Conservation (phyloP, 2,329 filamentous ascomycete genomes). For the Tympanopsis confertula region DNA sequence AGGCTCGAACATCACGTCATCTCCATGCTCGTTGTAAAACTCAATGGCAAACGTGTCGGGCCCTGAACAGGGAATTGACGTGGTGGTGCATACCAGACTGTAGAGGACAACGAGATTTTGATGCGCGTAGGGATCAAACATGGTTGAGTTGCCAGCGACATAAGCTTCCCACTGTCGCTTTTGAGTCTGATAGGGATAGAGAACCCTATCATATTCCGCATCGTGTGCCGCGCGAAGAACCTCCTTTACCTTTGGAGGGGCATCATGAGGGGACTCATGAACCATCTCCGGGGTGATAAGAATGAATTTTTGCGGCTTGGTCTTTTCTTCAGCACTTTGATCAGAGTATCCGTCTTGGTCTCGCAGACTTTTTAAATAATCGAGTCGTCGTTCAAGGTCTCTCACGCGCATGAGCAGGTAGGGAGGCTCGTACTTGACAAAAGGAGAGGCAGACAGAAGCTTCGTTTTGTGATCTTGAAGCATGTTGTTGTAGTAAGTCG, state of each 20-base stretch:
- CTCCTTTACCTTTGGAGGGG: slow-evolving; percentile 79
- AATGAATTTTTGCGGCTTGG: slow-evolving; percentile 64
- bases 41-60: slow-evolving; percentile 81
- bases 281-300: slow-evolving; percentile 95
- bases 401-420: slow-evolving; percentile 86
- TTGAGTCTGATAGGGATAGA: slow-evolving; percentile 88
- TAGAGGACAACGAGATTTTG: slow-evolving; percentile 93
- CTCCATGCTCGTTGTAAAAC: slow-evolving; percentile 84
- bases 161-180: slow-evolving; percentile 95
- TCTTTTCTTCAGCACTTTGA: slow-evolving; percentile 44
- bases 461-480: slow-evolving; percentile 88
- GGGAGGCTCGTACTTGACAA: slow-evolving; percentile 88
- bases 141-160: slow-evolving; percentile 72
- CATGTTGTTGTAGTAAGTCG: slow-evolving; percentile 90
- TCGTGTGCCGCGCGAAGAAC: slow-evolving; percentile 91
- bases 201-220: slow-evolving; percentile 88
- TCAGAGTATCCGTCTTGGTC: slow-evolving; percentile 60
- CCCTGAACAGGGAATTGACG: slow-evolving; percentile 84
- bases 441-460: slow-evolving; percentile 86
- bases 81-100: slow-evolving; percentile 85
- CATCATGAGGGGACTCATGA: slow-evolving; percentile 66
- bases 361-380: slow-evolving; percentile 70
- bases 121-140: slow-evolving; percentile 91
- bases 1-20: slow-evolving; percentile 53
- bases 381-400: slow-evolving; percentile 75